Evolutionary conservation across 768 basidiomycete species (phyloP).

Genomic region (Asterophora lycoperdoides): DNA sequence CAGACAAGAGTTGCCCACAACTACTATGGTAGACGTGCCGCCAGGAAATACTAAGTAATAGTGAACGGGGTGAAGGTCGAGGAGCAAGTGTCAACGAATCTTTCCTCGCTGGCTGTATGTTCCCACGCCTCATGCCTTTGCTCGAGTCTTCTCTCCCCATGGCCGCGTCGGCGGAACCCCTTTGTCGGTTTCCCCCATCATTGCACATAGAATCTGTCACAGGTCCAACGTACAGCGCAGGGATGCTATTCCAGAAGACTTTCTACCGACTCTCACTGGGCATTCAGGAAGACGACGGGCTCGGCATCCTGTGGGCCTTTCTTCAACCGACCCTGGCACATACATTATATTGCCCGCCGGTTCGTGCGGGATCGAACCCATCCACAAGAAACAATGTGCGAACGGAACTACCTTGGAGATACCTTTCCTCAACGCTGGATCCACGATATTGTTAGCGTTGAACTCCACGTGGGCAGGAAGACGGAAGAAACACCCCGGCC

Average conservation of each 20-base stretch:
- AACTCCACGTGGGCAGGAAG: conserved; percentile 8
- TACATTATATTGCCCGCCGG: too few species aligned
- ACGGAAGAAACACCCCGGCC: conserved; percentile 2
- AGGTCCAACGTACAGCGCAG: neutral
- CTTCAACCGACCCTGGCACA: neutral
- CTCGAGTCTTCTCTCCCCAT: conserved; percentile 17
- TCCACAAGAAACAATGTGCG: conserved; percentile 7
- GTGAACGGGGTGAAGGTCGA: conserved; percentile 36
- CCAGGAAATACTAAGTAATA: conserved; percentile 56
- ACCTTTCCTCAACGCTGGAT: conserved; percentile 7
- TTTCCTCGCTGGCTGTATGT: conserved; percentile 28
- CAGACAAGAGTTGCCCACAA: conserved; percentile 44
- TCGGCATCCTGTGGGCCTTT: too few species aligned
- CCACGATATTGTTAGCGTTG: neutral
- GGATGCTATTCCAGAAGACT: neutral
- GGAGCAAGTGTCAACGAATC: conserved; percentile 28
- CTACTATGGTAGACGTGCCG: conserved; percentile 49
- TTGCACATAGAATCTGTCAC: conserved; percentile 13
- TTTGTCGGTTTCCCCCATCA: conserved; percentile 22
- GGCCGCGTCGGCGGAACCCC: conserved; percentile 23
- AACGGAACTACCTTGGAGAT: conserved; percentile 3
- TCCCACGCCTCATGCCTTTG: conserved; percentile 31
- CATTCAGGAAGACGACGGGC: neutral
- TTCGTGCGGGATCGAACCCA: neutral
- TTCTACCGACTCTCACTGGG: neutral